Evolutionary conservation across 306 rosid species (phyloP).

Genomic region (Hippophae gyantsensis): DNA sequence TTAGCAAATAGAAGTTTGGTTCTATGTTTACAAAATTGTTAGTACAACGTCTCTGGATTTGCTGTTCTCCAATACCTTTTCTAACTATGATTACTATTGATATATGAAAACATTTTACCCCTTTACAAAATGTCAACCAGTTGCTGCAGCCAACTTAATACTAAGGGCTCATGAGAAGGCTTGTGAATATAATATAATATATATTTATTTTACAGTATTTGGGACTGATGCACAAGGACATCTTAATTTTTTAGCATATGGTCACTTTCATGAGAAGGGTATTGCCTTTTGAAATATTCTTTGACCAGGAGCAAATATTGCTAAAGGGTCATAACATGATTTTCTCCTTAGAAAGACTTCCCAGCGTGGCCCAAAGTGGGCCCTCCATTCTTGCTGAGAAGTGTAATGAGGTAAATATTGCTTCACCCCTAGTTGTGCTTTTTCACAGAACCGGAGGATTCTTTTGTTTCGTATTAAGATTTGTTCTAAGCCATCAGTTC

Average conservation of each 20-base stretch:
- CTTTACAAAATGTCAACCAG: slow-evolving; percentile 20
- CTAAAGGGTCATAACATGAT: slow-evolving; percentile 79
- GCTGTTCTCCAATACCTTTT: slow-evolving; percentile 16
- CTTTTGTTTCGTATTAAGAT: slow-evolving; percentile 69
- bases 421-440: slow-evolving; percentile 60
- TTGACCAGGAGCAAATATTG: slow-evolving; percentile 81
- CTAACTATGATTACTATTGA: slow-evolving; percentile 23
- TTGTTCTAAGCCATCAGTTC: slow-evolving; percentile 68
- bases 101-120: slow-evolving; percentile 12
- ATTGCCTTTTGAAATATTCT: slow-evolving; percentile 67
- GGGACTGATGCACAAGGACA: slow-evolving; percentile 17
- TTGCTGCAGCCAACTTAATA: slow-evolving; percentile 14
- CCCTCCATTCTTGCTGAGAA: slow-evolving; percentile 67
- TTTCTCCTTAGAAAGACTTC: slow-evolving; percentile 60
- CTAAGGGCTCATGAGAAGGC: slow-evolving; percentile 3
- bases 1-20: slow-evolving; percentile 13
- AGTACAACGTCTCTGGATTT: slow-evolving; percentile 28
- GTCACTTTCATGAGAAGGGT: slow-evolving; percentile 33
- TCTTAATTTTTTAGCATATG: slow-evolving; percentile 10
- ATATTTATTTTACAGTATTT: slow-evolving; percentile 9
- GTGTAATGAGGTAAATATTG: slow-evolving; percentile 80
- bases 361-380: slow-evolving; percentile 88
- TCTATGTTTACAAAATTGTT: slow-evolving; percentile 24
- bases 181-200: slow-evolving; percentile 3
- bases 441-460: slow-evolving; percentile 72